A percentile compares a stretch with the other conserved stretches of the same genome.
Evolutionary conservation across 768 basidiomycete species (phyloP).

Genomic region (Lyophyllum semitale): DNA sequence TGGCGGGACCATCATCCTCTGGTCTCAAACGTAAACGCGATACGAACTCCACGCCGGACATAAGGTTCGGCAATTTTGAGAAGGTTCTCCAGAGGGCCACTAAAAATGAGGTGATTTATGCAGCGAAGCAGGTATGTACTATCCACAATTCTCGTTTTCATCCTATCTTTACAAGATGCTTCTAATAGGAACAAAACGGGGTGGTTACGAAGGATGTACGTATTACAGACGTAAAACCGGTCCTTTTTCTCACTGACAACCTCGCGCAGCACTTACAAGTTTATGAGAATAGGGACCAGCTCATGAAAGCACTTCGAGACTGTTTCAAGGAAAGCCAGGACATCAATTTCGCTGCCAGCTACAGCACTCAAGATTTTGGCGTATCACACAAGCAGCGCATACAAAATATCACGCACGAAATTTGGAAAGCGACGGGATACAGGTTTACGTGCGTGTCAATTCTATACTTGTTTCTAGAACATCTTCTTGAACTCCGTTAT

Average conservation of each 20-base stretch:
- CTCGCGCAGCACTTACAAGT: slow-evolving; percentile 25
- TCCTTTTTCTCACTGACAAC: slow-evolving; percentile 1
- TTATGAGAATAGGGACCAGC: slow-evolving; percentile 30
- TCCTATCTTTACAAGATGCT: neutral
- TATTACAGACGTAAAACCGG: neutral
- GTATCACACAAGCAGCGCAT: slow-evolving; percentile 43
- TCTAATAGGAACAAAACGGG: neutral
- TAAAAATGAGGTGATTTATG: slow-evolving; percentile 3
- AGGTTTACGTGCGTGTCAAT: slow-evolving; percentile 44
- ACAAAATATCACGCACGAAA: slow-evolving; percentile 41
- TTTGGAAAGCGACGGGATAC: slow-evolving; percentile 52
- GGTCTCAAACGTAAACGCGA: slow-evolving; percentile 11
- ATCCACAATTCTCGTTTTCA: neutral
- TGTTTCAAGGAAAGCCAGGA: slow-evolving; percentile 32
- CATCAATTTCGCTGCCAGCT: slow-evolving; percentile 46
- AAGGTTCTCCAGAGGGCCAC: slow-evolving; percentile 20
- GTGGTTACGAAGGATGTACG: slow-evolving; percentile 17
- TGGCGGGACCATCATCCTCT: neutral
- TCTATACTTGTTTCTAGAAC: neutral
- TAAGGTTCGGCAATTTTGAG: slow-evolving; percentile 20
- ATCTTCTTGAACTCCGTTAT: neutral
- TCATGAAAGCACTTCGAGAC: slow-evolving; percentile 33
- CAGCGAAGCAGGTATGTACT: slow-evolving; percentile 1
- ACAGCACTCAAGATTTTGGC: slow-evolving; percentile 28
- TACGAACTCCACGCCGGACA: neutral